Evolutionary conservation across 495 filamentous ascomycete genomes (phyloP).

Genomic region (Xylaria curta): DNA sequence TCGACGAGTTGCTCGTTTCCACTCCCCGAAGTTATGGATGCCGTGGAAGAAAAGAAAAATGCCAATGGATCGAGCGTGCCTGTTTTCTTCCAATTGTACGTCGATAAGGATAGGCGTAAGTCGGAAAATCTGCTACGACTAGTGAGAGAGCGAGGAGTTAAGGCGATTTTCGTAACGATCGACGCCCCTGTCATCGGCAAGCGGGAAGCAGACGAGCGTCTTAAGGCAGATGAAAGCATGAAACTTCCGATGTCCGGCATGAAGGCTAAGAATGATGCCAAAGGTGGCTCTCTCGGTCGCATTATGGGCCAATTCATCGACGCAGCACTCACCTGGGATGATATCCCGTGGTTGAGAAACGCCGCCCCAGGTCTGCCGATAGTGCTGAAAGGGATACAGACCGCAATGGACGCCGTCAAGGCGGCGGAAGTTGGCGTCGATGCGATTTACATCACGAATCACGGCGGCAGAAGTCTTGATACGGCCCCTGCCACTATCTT

Average conservation of each 20-base stretch:
- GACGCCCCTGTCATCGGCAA: slow-evolving; percentile 71
- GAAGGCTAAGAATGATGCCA: slow-evolving; percentile 66
- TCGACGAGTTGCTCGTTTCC: slow-evolving; percentile 76
- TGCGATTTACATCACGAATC: slow-evolving; percentile 69
- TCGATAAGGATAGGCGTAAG: slow-evolving; percentile 73
- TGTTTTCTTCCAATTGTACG: slow-evolving; percentile 85
- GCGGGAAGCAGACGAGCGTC: slow-evolving; percentile 64
- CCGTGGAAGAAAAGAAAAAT: slow-evolving; percentile 42
- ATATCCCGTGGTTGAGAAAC: slow-evolving; percentile 62
- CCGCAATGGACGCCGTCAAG: slow-evolving; percentile 62
- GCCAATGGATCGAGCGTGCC: slow-evolving; percentile 31
- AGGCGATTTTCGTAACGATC: slow-evolving; percentile 71
- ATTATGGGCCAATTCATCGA: slow-evolving; percentile 78
- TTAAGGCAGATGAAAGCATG: slow-evolving; percentile 61
- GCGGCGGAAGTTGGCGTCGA: slow-evolving; percentile 63
- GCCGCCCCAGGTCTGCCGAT: slow-evolving; percentile 54
- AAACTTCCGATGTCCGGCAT: slow-evolving; percentile 64
- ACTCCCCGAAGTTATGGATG: slow-evolving; percentile 63
- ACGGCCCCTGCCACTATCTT: slow-evolving; percentile 66
- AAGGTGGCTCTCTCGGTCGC: slow-evolving; percentile 72
- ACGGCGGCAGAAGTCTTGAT: slow-evolving; percentile 73
- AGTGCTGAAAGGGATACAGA: slow-evolving; percentile 71
- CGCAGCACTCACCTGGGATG: slow-evolving; percentile 75
- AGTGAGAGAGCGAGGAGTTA: slow-evolving; percentile 64
- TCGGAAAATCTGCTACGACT: slow-evolving; percentile 68